A percentile compares a stretch with the other conserved stretches of the same genome.
phyloP scores from a whole-genome alignment of 164 flowering plant genomes.

The Litsea cubeba region DNA sequence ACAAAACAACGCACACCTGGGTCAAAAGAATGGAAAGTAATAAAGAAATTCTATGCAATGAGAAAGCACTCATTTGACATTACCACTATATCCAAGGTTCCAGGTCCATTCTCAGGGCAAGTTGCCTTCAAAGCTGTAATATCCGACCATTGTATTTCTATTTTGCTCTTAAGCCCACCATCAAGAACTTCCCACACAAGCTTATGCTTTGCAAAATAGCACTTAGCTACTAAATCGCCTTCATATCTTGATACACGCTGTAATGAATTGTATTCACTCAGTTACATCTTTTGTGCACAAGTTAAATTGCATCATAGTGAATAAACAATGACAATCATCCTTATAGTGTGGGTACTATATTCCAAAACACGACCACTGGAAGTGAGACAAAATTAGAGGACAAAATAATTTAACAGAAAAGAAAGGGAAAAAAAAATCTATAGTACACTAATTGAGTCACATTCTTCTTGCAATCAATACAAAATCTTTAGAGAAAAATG shows the following conservation, averaged over 20 bases:
- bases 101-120: conserved; percentile 56
- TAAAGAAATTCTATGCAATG: not conserved
- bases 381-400: not conserved
- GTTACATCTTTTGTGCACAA: not conserved
- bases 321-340: no score
- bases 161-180: conserved; percentile 79
- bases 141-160: conserved; percentile 94
- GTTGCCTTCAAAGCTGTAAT: conserved; percentile 69
- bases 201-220: conserved; percentile 87
- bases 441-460: not conserved
- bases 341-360: no score
- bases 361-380: no score
- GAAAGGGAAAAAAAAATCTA: not conserved
- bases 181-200: conserved; percentile 94
- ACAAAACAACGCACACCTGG: conserved; percentile 7
- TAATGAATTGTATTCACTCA: not conserved
- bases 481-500: no score
- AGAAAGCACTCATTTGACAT: conserved; percentile 1
- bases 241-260: conserved; percentile 79
- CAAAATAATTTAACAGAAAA: no score
- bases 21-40: not conserved
- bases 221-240: conserved; percentile 87
- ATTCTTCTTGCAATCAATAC: not conserved
- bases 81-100: conserved; percentile 77
- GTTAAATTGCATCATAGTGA: not conserved